Conservation (phyloP, 208 protist species). For the Naegleria gruberi region DNA sequence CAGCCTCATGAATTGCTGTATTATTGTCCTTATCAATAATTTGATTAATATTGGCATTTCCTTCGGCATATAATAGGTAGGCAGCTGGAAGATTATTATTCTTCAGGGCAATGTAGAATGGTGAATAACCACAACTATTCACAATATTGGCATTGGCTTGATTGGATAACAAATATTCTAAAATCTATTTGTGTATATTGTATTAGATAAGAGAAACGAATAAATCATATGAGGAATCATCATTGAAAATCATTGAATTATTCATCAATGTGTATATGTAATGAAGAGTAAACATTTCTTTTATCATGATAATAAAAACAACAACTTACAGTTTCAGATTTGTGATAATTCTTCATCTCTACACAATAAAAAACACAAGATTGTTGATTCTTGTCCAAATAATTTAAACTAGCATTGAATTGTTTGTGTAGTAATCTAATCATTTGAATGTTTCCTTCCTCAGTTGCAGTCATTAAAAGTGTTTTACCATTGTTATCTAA, state of each 20-base stretch:
- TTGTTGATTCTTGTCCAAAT: background rate
- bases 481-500: background rate
- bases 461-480: background rate
- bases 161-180: background rate
- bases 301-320: no score
- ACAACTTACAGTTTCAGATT: background rate
- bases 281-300: background rate
- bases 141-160: background rate
- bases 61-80: background rate
- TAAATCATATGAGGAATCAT: no score
- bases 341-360: background rate
- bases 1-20: background rate
- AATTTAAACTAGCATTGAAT: background rate
- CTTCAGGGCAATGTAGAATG: background rate
- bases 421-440: background rate
- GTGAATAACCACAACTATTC: background rate
- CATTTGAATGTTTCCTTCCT: background rate
- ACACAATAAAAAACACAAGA: background rate
- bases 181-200: background rate
- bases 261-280: no score
- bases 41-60: background rate
- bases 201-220: no score
- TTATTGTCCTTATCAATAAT: background rate
- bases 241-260: no score
- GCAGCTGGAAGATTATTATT: background rate